Conservation (phyloP, 2,329 filamentous ascomycete genomes). For the Arthrobotrys conoides region DNA sequence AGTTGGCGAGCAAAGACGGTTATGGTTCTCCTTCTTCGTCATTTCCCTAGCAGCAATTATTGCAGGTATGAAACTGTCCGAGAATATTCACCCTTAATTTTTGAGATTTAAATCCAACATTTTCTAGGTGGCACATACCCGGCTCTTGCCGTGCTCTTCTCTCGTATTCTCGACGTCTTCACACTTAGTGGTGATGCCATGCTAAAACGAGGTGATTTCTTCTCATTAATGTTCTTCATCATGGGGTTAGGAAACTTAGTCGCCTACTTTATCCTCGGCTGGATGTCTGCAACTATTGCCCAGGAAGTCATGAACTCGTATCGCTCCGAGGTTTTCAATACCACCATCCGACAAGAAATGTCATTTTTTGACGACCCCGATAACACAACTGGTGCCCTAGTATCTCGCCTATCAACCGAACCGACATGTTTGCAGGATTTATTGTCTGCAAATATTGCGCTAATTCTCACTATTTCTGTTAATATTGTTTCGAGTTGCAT, state of each 20-base stretch:
- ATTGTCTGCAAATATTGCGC: slow-evolving; percentile 69
- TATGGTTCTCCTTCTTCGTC: slow-evolving; percentile 72
- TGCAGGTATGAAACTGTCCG: slow-evolving; percentile 19
- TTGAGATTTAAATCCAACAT: not conserved
- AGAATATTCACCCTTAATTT: not conserved
- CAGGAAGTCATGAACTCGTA: slow-evolving; percentile 57
- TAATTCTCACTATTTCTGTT: slow-evolving; percentile 69
- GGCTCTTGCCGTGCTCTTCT: slow-evolving; percentile 73
- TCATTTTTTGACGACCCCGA: slow-evolving; percentile 64
- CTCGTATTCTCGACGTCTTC: slow-evolving; percentile 72
- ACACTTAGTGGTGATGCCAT: slow-evolving; percentile 66
- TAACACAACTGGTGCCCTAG: slow-evolving; percentile 65
- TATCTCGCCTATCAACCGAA: slow-evolving; percentile 64
- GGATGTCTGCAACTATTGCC: slow-evolving; percentile 19
- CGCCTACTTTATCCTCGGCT: slow-evolving; percentile 71
- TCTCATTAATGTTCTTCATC: slow-evolving; percentile 76
- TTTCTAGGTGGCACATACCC: slow-evolving; percentile 67
- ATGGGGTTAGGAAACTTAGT: slow-evolving; percentile 72
- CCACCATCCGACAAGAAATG: slow-evolving; percentile 70
- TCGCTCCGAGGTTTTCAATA: slow-evolving; percentile 67
- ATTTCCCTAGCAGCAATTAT: slow-evolving; percentile 66
- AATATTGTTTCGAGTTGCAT: slow-evolving; percentile 69
- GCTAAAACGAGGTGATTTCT: slow-evolving; percentile 71
- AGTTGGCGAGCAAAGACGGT: slow-evolving; percentile 72
- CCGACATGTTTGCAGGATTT: slow-evolving; percentile 71